Evolutionary conservation across 345 rosid species (phyloP), one percentile per base, ranked within the genome.

Genomic region (Moringa oleifera): DNA sequence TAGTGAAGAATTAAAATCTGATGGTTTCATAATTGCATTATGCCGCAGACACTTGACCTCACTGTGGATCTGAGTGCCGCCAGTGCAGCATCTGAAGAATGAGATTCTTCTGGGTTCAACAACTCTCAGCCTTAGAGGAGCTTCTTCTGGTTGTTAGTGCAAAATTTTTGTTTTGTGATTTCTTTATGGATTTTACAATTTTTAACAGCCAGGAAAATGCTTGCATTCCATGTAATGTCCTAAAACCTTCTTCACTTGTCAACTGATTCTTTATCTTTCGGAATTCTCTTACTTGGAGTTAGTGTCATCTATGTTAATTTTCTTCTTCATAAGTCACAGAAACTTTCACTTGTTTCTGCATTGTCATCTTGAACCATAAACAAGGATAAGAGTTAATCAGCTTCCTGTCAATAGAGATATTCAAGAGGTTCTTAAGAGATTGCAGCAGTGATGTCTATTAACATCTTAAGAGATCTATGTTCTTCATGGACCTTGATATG

Each of bases 21-120:
- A 28, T 28, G 33, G 33, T 8, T 28, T 28, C 33, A 12, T 19
- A 20, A 51, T 20, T 51, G 54, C 54, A n/a, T 20, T 12, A n/a
- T 51, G 64, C 41, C 57, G 57, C 71, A 74, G 78, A 56, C 66
- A 69, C 45, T 74, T 65, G 78, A 74, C 64, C 65, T 74, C 33
- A 69, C 65, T 36, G 78, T 74, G 50, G 78, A 74, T 66, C 71
- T 74, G 25, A 74, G 70, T 57, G 78, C 78, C 7, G 78, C 78
- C 58, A 74, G 78, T 58, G 78, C 78, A 57, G 65, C 71, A 23
- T 9, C 47, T 41, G 78, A 70, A 57, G 78, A 74, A 66, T 73
- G 64, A 73, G 22, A 41, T 41, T 41, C 12, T n/a, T 41, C 1
- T 33, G 47, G 47, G 47, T 41, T 41, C 12, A 7, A 41, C 16